These are phyloP conservation scores for Trichosporon asahii DNA, from an alignment of 1,284 basidiomycete genomes.

Conservation along the genomic window DNA sequence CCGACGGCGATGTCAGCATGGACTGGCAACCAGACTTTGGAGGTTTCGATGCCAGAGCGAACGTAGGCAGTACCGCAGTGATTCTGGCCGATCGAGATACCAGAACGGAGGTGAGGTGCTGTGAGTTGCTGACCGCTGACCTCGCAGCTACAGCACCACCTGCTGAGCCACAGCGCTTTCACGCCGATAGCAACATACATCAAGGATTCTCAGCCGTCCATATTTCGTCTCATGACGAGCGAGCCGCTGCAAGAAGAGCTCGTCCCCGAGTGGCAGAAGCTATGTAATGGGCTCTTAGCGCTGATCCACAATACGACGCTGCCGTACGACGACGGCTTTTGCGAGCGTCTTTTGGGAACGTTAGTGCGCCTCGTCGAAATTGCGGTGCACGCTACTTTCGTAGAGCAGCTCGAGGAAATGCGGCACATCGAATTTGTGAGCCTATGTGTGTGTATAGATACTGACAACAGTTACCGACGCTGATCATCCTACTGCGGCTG, in stretches of 20 bases:
- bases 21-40: conserved; percentile 24
- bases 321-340: conserved; percentile 1
- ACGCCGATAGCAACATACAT: conserved; percentile 23
- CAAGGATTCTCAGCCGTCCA: conserved; percentile 25
- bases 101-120: conserved; percentile 28
- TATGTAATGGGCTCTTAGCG: not conserved
- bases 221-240: conserved; percentile 33
- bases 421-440: conserved; percentile 6
- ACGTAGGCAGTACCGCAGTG: not conserved
- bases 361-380: not conserved
- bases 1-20: conserved; percentile 12
- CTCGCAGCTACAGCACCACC: conserved; percentile 37
- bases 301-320: not conserved
- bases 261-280: conserved; percentile 2
- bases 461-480: conserved; percentile 6
- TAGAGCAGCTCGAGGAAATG: conserved; percentile 6
- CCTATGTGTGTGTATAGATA: not conserved
- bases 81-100: conserved; percentile 13
- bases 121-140: not conserved
- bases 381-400: not conserved
- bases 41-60: not conserved
- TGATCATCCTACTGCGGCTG: conserved; percentile 23
- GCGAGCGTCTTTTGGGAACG: not conserved
- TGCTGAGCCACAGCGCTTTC: conserved; percentile 32
- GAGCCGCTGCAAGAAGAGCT: not conserved